These are phyloP conservation scores for Leccinum ponderosum DNA, from an alignment of 1,284 basidiomycete species.

Conservation along the genomic window DNA sequence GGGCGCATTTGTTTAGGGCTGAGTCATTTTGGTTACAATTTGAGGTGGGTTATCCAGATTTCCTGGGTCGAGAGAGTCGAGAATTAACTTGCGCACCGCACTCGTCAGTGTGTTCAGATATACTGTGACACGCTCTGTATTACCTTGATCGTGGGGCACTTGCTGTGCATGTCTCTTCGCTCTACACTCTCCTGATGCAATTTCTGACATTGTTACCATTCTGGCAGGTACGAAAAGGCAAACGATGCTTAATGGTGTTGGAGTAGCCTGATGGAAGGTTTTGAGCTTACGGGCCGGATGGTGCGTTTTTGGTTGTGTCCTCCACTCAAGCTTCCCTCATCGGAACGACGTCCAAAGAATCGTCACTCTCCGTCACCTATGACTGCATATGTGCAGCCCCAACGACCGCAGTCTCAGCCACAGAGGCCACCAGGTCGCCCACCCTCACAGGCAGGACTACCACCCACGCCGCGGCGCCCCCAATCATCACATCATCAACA, in stretches of 20 bases:
- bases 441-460: slow-evolving; percentile 37
- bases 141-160: too few species aligned
- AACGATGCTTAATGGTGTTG: neutral
- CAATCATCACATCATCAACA: slow-evolving; percentile 37
- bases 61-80: too few species aligned
- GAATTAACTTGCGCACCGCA: too few species aligned
- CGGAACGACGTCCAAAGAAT: slow-evolving; percentile 20
- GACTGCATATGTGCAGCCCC: slow-evolving; percentile 38
- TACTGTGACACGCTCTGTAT: too few species aligned
- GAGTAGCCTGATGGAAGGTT: neutral
- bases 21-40: too few species aligned
- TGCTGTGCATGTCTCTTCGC: too few species aligned
- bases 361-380: slow-evolving; percentile 44
- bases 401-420: slow-evolving; percentile 52
- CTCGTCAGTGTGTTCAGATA: too few species aligned
- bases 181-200: too few species aligned
- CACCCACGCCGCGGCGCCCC: slow-evolving; percentile 37
- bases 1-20: too few species aligned
- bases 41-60: too few species aligned
- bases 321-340: neutral
- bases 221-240: too few species aligned
- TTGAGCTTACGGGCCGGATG: neutral
- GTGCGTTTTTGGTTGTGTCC: neutral
- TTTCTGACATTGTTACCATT: too few species aligned
- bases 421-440: slow-evolving; percentile 40